Base-by-base conservation (phyloP, 805 yeast genomes). In the Diddensiella santjacobensis region DNA sequence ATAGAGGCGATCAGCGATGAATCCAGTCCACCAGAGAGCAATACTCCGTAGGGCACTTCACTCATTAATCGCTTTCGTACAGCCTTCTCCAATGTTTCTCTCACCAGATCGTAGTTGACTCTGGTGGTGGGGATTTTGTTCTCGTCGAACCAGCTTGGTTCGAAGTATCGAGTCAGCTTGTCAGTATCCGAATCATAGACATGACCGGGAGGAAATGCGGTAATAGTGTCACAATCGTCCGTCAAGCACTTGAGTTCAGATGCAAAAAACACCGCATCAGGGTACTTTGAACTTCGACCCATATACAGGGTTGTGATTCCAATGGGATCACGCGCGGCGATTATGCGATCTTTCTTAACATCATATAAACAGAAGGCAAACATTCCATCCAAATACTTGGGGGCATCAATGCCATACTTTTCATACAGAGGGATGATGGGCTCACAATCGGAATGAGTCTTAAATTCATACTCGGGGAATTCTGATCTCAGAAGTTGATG, bases 31-130 rank as follows among this genome's bases (percentile, higher is more conserved):
- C 99, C 99, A 19, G 96, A 88, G 58, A 93, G 76, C 59, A 93
- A 75, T 41, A 93, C 99, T 74, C 99, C 99, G 70, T 87, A 93
- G 48, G 99, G 98, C 53, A 93, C 99, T 75, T 93, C 99, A 48
- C 98, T 93, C 99, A 93, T 93, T 63, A 93, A 79, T 78, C 99
- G 85, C 86, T 93, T 93, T 77, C 99, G 85, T 48, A 93, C 99
- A 42, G 99, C 89, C 72, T 84, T 73, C 71, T 93, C 99, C 66
- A 93, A 78, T 43, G 87, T 69, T 62, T 83, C 84, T 70, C 96
- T 83, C 53, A 93, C 78, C 51, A 71, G 59, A 62, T 67, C 79
- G 65, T 74, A 80, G 67, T 91, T 96, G 40, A 84, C 87, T 39
- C 83, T 87, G 51, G 78, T 77, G 37, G 83, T 68, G 58, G 99